Evolutionary conservation across 805 yeast species (phyloP).

Genomic region (Schwanniomyces pseudopolymorphus): DNA sequence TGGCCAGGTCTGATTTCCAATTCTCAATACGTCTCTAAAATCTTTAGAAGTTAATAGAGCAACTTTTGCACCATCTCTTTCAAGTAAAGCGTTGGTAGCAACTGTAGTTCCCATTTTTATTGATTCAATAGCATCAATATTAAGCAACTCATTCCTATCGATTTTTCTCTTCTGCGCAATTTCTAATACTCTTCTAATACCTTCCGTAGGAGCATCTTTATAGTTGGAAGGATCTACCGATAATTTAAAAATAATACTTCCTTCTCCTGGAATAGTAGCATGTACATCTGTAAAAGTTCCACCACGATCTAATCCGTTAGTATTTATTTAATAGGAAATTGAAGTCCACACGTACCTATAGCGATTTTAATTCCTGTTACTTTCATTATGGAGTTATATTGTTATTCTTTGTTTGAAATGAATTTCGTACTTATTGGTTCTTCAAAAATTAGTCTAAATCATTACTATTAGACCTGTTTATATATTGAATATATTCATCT

Average conservation of each 20-base stretch:
- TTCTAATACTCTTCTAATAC: constrained; percentile 74
- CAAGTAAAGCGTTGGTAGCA: constrained; percentile 92
- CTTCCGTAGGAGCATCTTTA: constrained; percentile 86
- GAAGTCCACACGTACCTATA: constrained; percentile 5
- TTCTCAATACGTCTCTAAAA: constrained; percentile 74
- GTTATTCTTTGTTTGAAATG: too few relatives aligned
- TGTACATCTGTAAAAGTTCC: constrained; percentile 82
- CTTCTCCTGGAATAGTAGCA: constrained; percentile 46
- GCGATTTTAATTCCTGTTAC: constrained; percentile 4
- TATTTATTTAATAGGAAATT: not conserved
- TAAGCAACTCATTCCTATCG: constrained; percentile 47
- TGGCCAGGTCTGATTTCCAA: constrained; percentile 93
- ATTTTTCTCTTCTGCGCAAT: constrained; percentile 48
- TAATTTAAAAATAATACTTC: constrained; percentile 59
- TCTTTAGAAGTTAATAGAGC: constrained; percentile 88
- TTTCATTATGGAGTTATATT: too few relatives aligned
- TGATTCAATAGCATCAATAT: constrained; percentile 60
- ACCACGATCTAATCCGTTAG: constrained; percentile 23
- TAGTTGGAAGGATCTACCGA: constrained; percentile 86
- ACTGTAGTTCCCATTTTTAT: constrained; percentile 93
- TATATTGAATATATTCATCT: too few relatives aligned
- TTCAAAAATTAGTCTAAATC: too few relatives aligned
- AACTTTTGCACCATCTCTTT: constrained; percentile 87
- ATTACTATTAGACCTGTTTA: too few relatives aligned
- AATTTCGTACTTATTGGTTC: too few relatives aligned